A percentile compares a stretch with the other conserved stretches of the same genome.
Conservation (phyloP, 306 rosid genomes). For the Vicia faba region DNA sequence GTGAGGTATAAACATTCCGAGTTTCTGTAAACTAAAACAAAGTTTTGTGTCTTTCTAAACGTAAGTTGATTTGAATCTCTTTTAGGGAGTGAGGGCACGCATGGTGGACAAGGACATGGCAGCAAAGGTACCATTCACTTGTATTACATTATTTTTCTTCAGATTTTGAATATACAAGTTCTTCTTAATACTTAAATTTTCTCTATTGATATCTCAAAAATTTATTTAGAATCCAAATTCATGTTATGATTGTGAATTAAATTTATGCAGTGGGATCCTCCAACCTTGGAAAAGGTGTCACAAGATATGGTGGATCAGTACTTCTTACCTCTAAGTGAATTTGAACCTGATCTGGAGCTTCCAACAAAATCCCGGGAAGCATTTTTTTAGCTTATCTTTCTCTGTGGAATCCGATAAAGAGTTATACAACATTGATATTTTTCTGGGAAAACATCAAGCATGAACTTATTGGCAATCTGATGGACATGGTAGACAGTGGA, state of each 20-base stretch:
- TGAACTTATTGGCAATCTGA: conserved; percentile 16
- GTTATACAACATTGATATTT: conserved; percentile 24
- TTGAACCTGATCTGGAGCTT: conserved; percentile 74
- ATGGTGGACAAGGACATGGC: conserved; percentile 77
- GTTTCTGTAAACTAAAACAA: conserved; percentile 6
- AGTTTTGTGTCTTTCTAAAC: background rate
- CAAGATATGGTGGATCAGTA: conserved; percentile 79
- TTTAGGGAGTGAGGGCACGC: conserved; percentile 84
- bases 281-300: conserved; percentile 76
- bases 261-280: conserved; percentile 91
- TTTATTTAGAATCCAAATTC: conserved; percentile 7
- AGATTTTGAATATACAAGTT: background rate
- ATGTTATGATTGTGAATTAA: conserved; percentile 9
- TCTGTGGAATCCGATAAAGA: background rate
- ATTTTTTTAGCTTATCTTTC: conserved; percentile 43
- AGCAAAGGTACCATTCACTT: conserved; percentile 66
- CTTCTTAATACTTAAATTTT: background rate
- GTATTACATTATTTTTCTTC: background rate
- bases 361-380: conserved; percentile 76
- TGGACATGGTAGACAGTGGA: conserved; percentile 23
- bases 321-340: conserved; percentile 61
- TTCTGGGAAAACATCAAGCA: conserved; percentile 19
- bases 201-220: background rate
- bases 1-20: conserved; percentile 59
- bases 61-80: conserved; percentile 36